Evolutionary conservation across 352 stramenopile genomes (phyloP), one percentile per base, ranked within the genome.

Genomic region (Bremia lactucae): DNA sequence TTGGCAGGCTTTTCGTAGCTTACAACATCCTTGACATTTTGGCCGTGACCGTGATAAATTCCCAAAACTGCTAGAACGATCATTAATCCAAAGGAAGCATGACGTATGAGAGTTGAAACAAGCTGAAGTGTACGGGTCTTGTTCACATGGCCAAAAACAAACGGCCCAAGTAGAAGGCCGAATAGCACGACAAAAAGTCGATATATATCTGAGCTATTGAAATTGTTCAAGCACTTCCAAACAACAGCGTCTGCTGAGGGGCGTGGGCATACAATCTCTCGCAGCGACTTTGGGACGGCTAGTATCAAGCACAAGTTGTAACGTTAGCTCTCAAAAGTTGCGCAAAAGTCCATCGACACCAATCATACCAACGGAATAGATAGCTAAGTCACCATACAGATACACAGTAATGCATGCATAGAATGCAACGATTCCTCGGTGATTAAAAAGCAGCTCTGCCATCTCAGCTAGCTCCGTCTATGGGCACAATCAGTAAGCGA

Each of bases 221-320:
- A 45, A 21, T 57, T 61, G 19, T 79, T 55, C 0, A 65, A 77
- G 60, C 80, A 93, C 33, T 82, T 50, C 80, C 77, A 93, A 11
- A 85, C 49, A 14, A 63, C 25, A 13, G 55, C 49, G 7, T 62
- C 59, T 0, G 62, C 41, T 13, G 57, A 67, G 10, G 77, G 77
- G 8, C 80, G 71, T 1, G 75, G 80, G 25, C 80, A 90, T 25
- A 90, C 65, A 25, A 93, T 84, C 53, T 90, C 80, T 15, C 80
- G 77, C 56, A 93, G 48, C 1, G 75, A 87, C 49, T 90, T 93
- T n/a, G 80, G 80, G 10, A 93, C 79, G n/a, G 80, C 80, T 93
- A 36, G 21, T 29, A n/a, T 14, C 10, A 48, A 33, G 22, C 11
- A n/a, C 28, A 41, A 31, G 36, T 2, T 16, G 11, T 19, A 2